phyloP scores from a whole-genome alignment of 1,284 basidiomycete genomes.

The Meira miltonrushii region DNA sequence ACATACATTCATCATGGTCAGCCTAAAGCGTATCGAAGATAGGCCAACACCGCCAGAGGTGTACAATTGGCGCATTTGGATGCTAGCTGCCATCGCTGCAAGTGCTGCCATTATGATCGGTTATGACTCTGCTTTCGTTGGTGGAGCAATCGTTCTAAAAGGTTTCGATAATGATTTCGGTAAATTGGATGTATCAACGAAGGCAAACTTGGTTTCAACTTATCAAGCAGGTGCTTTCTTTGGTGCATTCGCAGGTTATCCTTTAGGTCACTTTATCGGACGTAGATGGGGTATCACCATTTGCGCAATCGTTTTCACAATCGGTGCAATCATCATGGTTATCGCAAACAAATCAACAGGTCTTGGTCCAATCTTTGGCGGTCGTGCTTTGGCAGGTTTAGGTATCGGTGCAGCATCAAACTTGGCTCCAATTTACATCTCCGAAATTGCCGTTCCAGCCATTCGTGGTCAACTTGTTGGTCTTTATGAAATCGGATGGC shows the following conservation, averaged over 20 bases:
- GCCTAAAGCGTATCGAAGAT: conserved; percentile 51
- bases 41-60: conserved; percentile 56
- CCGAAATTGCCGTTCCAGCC: conserved; percentile 53
- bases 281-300: conserved; percentile 32
- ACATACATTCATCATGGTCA: conserved; percentile 16
- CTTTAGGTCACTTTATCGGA: conserved; percentile 23
- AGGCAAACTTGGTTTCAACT: conserved; percentile 57
- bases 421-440: conserved; percentile 52
- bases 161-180: conserved; percentile 57
- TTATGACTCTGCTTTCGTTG: conserved; percentile 58
- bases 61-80: conserved; percentile 58
- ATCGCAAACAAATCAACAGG: conserved; percentile 21
- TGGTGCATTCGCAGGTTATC: conserved; percentile 30
- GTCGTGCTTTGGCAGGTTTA: conserved; percentile 54
- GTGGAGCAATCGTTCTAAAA: conserved; percentile 55
- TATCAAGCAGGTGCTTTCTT: conserved; percentile 56
- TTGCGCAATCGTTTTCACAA: conserved; percentile 32
- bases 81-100: conserved; percentile 52
- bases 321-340: conserved; percentile 43
- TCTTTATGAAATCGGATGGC: conserved; percentile 57
- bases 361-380: conserved; percentile 45
- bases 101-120: conserved; percentile 46
- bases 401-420: conserved; percentile 52
- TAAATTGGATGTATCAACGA: conserved; percentile 48
- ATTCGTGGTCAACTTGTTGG: conserved; percentile 59